Evolutionary conservation across 2,329 filamentous ascomycete genomes (phyloP), one percentile per base, ranked within the genome.

Genomic region (Zelopaecilomyces penicillatus): DNA sequence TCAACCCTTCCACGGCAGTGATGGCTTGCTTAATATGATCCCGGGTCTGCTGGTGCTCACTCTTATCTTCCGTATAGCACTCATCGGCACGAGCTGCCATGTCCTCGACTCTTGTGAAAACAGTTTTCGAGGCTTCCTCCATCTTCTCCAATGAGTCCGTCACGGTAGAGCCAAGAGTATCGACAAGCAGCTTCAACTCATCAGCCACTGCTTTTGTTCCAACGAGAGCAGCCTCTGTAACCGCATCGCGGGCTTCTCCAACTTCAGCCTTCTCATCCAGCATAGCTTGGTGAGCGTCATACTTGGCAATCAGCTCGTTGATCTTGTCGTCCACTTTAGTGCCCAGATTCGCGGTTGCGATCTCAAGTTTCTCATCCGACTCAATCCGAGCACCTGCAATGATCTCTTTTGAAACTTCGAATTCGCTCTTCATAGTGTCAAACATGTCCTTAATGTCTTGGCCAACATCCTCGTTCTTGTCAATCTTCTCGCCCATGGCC

Each of bases 61-160:
- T 73, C 66, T 87, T 91, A 51, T 75, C 76, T 12, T 89, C 83
- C 1, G 76, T 68, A 53, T 90, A 82, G 39, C 77, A 78, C 58
- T 91, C 86, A 46, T 94, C 87, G 9, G 87, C 70, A 60, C 86
- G 87, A 50, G 68, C 69, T 52, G 83, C 82, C 4, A 91, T 82
- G 39, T 91, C 83, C 44, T 94, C 87, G 10, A 95, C 84, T 52
- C 84, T 83, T 42, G 76, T 79, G 54, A 95, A 91, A 30, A 95
- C 87, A 0, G 85, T 89, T 67, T 87, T 87, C 6, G 87, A 91
- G 37, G 93, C 88, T 57, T 88, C 83, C 45, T 87, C 82, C 75
- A 91, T 85, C 65, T 89, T 91, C 57, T 95, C 87, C 45, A 90
- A 78, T 1, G 86, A 84, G 43, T 94, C 87, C 0, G 83, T 86